Evolutionary conservation across 208 protist species (phyloP).

Genomic region (Balamuthia mandrillaris): DNA sequence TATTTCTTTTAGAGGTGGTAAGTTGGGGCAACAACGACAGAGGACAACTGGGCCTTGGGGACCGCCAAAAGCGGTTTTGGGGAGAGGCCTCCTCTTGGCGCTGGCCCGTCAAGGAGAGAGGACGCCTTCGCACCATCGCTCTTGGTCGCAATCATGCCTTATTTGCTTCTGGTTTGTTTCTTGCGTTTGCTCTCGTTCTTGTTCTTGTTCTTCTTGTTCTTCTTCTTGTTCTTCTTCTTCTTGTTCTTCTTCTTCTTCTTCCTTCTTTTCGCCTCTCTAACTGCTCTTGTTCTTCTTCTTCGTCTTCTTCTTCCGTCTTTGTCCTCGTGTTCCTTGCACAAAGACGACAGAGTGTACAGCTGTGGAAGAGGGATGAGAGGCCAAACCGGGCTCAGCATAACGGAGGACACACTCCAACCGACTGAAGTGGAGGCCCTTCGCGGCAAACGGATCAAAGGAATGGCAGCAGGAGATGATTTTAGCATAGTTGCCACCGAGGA

Average conservation of each 20-base stretch:
- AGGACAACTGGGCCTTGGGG: neutral
- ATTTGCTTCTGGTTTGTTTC: too few species aligned
- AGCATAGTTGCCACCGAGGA: neutral
- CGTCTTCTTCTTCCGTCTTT: neutral
- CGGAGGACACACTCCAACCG: neutral
- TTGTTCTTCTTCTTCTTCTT: too few species aligned
- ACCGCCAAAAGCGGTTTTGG: neutral
- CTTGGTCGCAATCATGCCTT: too few species aligned
- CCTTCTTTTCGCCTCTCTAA: neutral
- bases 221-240: too few species aligned
- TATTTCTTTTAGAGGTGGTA: too few species aligned
- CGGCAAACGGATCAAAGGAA: neutral
- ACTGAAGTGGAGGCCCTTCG: neutral
- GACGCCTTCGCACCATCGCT: neutral
- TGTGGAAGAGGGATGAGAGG: neutral
- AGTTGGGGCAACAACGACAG: neutral
- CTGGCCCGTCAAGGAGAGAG: neutral
- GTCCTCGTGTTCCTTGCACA: neutral
- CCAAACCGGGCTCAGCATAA: neutral
- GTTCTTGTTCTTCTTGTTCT: too few species aligned
- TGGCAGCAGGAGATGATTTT: neutral
- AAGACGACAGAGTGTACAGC: neutral
- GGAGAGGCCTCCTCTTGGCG: neutral
- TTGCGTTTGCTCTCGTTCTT: neutral
- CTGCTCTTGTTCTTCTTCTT: neutral